A percentile compares a stretch with the other conserved stretches of the same genome.
phyloP scores from a whole-genome alignment of 768 basidiomycete genomes.

The Suillus alpinus region DNA sequence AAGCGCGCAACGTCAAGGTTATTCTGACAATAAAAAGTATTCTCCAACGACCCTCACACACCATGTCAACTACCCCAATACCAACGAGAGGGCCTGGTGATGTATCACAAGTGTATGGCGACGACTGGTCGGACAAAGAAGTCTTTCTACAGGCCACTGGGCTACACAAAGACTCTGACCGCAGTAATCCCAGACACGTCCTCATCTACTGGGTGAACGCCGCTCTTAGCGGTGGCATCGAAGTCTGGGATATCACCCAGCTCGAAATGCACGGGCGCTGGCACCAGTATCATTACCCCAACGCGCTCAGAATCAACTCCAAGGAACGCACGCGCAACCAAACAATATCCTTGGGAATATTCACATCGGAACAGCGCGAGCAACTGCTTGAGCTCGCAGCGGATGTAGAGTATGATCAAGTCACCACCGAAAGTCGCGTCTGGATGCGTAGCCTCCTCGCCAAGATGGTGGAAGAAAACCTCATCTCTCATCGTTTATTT shows the following conservation, averaged over 20 bases:
- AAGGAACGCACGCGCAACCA: conserved; percentile 7
- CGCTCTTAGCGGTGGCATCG: conserved; percentile 18
- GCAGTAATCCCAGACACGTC: conserved; percentile 7
- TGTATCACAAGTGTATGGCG: conserved; percentile 2
- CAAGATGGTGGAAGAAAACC: conserved; percentile 9
- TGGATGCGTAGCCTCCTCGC: conserved; percentile 23
- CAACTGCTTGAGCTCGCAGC: conserved; percentile 24
- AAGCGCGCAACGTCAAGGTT: background rate
- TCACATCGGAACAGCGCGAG: conserved; percentile 25
- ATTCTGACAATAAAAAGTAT: background rate
- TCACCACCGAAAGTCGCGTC: conserved; percentile 6
- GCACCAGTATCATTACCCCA: conserved; percentile 25
- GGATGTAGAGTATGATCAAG: conserved; percentile 18
- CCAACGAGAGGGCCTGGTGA: background rate
- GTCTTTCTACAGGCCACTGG: conserved; percentile 21
- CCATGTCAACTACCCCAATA: background rate
- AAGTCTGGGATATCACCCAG: conserved; percentile 28
- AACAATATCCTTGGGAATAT: conserved; percentile 16
- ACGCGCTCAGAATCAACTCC: conserved; percentile 24
- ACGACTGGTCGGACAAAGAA: conserved; percentile 24
- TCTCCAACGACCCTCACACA: too few species aligned
- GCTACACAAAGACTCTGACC: background rate
- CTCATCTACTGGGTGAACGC: conserved; percentile 27
- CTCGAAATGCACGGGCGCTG: conserved; percentile 13
- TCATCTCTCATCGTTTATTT: conserved; percentile 10